phyloP scores from a whole-genome alignment of 2,329 filamentous ascomycete species.

The Aspergillus pseudoviridinutans region DNA sequence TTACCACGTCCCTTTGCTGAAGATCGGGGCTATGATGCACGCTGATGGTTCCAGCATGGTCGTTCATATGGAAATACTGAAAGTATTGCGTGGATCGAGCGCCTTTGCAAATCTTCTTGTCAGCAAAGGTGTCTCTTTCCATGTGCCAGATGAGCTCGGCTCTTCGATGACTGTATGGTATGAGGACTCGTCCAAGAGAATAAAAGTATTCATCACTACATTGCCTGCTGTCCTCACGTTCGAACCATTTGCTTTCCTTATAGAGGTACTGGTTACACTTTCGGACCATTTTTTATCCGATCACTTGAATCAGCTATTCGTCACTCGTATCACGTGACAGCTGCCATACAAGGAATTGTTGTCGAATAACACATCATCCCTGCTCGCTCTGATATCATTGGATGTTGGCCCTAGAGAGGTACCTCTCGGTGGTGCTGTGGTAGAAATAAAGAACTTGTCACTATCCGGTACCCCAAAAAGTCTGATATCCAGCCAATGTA shows the following conservation, averaged over 20 bases:
- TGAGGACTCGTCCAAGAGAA: not conserved
- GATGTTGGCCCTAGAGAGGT: not conserved
- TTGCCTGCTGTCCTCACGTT: not conserved
- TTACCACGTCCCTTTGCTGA: conserved; percentile 2
- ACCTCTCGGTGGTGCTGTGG: too few relatives aligned
- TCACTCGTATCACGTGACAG: not conserved
- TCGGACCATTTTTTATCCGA: not conserved
- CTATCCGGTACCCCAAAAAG: not conserved
- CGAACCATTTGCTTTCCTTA: not conserved
- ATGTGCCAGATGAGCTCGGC: not conserved
- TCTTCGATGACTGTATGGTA: not conserved
- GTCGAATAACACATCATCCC: not conserved
- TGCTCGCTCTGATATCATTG: not conserved
- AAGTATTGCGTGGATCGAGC: not conserved
- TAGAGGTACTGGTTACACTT: not conserved
- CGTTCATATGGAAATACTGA: not conserved
- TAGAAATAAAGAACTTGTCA: not conserved
- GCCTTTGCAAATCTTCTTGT: not conserved
- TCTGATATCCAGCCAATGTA: not conserved
- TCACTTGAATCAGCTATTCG: not conserved
- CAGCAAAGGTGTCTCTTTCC: not conserved
- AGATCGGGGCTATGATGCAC: not conserved
- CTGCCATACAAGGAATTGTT: not conserved
- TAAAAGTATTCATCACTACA: not conserved
- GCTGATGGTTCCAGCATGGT: not conserved